Percentiles rank a stretch among this genome's conserved stretches.
These are phyloP conservation scores for Rhodocollybia butyracea DNA, from an alignment of 768 basidiomycete genomes.

Conservation along the genomic window DNA sequence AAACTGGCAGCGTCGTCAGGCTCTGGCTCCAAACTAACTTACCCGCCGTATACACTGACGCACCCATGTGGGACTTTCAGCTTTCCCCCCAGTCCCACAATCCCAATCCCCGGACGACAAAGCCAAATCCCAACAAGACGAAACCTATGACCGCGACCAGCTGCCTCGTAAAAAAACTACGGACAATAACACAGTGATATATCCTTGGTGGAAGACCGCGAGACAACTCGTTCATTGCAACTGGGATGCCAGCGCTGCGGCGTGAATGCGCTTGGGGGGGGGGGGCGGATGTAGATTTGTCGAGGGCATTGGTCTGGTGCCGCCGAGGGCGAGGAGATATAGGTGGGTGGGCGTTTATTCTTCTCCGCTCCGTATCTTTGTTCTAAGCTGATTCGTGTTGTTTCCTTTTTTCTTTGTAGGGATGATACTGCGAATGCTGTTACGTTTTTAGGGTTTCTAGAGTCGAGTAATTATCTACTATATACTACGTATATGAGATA, in stretches of 20 bases:
- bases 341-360: too few species aligned
- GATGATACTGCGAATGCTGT: slow-evolving; percentile 1
- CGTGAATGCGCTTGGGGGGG: slow-evolving; percentile 58
- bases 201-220: slow-evolving; percentile 31
- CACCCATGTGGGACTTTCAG: slow-evolving; percentile 6
- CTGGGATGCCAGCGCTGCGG: slow-evolving; percentile 41
- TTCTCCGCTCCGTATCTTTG: background rate
- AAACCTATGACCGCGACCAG: slow-evolving; percentile 7
- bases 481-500: too few species aligned
- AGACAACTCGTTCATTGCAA: slow-evolving; percentile 41
- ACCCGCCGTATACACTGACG: background rate
- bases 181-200: slow-evolving; percentile 27
- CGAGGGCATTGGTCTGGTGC: slow-evolving; percentile 33
- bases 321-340: slow-evolving; percentile 33
- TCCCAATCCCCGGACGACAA: too few species aligned
- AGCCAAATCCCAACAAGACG: background rate
- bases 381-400: background rate
- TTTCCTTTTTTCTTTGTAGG: background rate
- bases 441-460: too few species aligned
- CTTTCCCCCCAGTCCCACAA: too few species aligned
- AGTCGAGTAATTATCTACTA: too few species aligned
- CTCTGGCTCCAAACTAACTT: slow-evolving; percentile 35
- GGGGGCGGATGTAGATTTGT: slow-evolving; percentile 43
- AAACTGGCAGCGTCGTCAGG: slow-evolving; percentile 52
- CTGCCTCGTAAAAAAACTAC: slow-evolving; percentile 4